A percentile compares a stretch with the other conserved stretches of the same genome.
Evolutionary conservation across 2,329 filamentous ascomycete genomes (phyloP).

Genomic region (Simplicillium aogashimaense): DNA sequence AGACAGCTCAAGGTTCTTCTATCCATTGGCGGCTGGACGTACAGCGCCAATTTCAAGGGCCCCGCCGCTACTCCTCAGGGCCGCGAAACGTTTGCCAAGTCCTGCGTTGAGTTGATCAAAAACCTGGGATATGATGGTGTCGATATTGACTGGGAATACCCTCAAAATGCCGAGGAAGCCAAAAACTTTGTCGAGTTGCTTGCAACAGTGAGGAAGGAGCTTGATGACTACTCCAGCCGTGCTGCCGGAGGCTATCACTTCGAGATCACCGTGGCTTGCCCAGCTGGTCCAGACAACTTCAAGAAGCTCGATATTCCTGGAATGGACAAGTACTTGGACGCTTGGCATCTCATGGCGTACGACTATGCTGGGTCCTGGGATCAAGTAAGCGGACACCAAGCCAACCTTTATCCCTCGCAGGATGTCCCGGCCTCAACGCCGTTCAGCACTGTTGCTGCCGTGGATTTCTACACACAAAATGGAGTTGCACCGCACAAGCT

Average conservation of each 20-base stretch:
- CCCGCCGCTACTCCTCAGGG: constrained; percentile 64
- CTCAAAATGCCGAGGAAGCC: constrained; percentile 43
- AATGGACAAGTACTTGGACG: constrained; percentile 60
- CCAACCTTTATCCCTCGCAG: constrained; percentile 60
- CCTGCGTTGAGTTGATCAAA: constrained; percentile 65
- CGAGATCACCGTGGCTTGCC: constrained; percentile 54
- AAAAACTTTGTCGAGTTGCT: constrained; percentile 50
- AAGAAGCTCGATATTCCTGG: constrained; percentile 48
- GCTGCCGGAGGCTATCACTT: constrained; percentile 40
- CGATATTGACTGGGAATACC: constrained; percentile 63
- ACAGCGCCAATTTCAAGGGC: constrained; percentile 70
- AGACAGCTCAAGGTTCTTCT: constrained; percentile 78
- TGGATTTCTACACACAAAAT: constrained; percentile 57
- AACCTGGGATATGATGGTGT: constrained; percentile 70
- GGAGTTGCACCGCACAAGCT: constrained; percentile 64
- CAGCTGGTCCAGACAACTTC: constrained; percentile 53
- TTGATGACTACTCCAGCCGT: constrained; percentile 45
- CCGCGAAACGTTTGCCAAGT: constrained; percentile 60
- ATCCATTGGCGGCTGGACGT: constrained; percentile 89
- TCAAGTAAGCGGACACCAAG: constrained; percentile 59
- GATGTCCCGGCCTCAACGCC: constrained; percentile 58
- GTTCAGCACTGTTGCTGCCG: constrained; percentile 62
- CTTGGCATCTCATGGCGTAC: constrained; percentile 82
- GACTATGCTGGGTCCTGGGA: constrained; percentile 85
- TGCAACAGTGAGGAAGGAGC: constrained; percentile 40